phyloP scores from a whole-genome alignment of 306 rosid genomes.

The Medicago lupulina region DNA sequence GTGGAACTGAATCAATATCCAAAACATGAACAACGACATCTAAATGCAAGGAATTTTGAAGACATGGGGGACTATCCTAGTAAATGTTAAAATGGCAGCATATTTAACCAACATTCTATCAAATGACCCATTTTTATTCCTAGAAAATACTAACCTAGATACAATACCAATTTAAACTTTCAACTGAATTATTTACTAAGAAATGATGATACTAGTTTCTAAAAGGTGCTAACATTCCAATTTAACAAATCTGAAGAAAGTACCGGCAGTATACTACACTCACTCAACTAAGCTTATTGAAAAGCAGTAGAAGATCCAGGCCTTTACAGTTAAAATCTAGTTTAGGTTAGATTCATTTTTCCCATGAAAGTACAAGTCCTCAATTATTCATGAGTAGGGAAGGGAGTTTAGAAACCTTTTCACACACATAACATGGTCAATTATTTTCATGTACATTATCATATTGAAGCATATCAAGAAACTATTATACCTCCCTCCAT shows the following conservation, averaged over 20 bases:
- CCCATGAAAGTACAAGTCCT: constrained; percentile 3
- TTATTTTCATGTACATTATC: too few relatives aligned
- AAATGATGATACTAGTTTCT: background rate
- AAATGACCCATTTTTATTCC: background rate
- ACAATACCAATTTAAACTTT: background rate
- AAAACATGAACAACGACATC: too few relatives aligned
- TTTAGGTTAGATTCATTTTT: background rate
- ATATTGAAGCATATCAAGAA: too few relatives aligned
- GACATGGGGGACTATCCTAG: too few relatives aligned
- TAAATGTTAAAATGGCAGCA: background rate
- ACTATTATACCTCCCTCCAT: constrained; percentile 8
- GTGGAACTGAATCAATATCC: too few relatives aligned
- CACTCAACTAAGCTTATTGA: background rate
- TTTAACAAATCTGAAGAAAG: too few relatives aligned
- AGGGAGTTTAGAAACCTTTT: background rate
- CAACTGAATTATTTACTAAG: background rate
- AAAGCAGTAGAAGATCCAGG: constrained; percentile 4
- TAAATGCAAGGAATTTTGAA: too few relatives aligned
- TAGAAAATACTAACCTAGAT: background rate
- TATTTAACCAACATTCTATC: background rate
- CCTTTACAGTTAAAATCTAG: background rate
- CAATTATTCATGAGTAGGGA: constrained; percentile 5
- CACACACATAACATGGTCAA: background rate
- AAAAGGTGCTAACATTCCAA: too few relatives aligned
- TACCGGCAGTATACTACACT: background rate